phyloP scores from a whole-genome alignment of 352 stramenopile species.

The Peronospora farinosa region DNA sequence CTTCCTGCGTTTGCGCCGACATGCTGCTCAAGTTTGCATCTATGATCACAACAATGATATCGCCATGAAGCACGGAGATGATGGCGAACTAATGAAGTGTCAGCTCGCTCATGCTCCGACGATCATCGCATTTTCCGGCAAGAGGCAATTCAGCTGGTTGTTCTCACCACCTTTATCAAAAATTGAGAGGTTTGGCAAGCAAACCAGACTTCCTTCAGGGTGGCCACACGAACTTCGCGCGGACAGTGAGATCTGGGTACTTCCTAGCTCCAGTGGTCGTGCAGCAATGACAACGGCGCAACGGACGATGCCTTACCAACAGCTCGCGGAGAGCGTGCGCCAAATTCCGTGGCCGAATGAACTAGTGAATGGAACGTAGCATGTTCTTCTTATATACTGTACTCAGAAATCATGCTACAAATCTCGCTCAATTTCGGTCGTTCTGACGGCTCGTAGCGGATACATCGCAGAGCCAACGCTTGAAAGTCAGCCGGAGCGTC shows the following conservation, averaged over 20 bases:
- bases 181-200: conserved; percentile 52
- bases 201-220: conserved; percentile 48
- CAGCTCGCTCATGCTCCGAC: conserved; percentile 44
- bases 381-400: conserved; percentile 18
- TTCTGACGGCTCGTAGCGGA: conserved; percentile 42
- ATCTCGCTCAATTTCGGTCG: conserved; percentile 43
- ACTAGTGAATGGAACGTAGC: conserved; percentile 17
- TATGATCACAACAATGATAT: conserved; percentile 25
- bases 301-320: conserved; percentile 58
- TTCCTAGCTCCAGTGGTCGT: conserved; percentile 77
- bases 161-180: conserved; percentile 69
- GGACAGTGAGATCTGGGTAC: conserved; percentile 75
- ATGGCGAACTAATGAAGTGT: conserved; percentile 20
- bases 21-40: conserved; percentile 48
- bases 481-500: conserved; percentile 44
- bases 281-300: conserved; percentile 75
- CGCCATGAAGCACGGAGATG: conserved; percentile 7
- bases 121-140: conserved; percentile 81
- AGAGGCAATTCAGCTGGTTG: conserved; percentile 81
- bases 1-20: conserved; percentile 47
- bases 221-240: conserved; percentile 59
- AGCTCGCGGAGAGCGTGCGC: conserved; percentile 57
- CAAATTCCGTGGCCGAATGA: conserved; percentile 47
- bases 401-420: conserved; percentile 29
- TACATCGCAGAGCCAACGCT: conserved; percentile 34